Evolutionary conservation across 345 rosid genomes (phyloP).

Genomic region (Pugionium cornutum): DNA sequence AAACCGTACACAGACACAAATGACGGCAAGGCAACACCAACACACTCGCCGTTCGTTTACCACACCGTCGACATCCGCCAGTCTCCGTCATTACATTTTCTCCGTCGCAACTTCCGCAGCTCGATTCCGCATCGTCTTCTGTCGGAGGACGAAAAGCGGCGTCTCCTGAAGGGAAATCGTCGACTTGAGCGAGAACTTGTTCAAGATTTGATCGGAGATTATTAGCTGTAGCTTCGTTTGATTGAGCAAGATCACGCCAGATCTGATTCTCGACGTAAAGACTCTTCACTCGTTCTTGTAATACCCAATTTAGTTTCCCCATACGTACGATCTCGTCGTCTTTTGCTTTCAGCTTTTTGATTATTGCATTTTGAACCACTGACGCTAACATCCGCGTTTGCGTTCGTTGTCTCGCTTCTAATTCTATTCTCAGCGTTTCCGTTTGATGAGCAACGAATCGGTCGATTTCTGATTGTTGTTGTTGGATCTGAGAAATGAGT

Average conservation of each 20-base stretch:
- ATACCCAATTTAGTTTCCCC: constrained; percentile 62
- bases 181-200: constrained; percentile 64
- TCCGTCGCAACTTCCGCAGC: constrained; percentile 61
- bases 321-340: constrained; percentile 73
- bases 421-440: constrained; percentile 57
- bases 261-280: constrained; percentile 64
- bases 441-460: constrained; percentile 54
- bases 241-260: constrained; percentile 70
- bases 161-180: constrained; percentile 46
- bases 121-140: constrained; percentile 62
- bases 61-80: constrained; percentile 55
- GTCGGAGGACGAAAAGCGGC: constrained; percentile 41
- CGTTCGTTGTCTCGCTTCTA: constrained; percentile 60
- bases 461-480: constrained; percentile 59
- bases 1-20: constrained; percentile 69
- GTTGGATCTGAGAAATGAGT: constrained; percentile 50
- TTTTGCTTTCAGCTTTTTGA: constrained; percentile 54
- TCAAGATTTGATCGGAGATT: constrained; percentile 60
- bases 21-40: constrained; percentile 87
- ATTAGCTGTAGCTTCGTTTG: constrained; percentile 71
- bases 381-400: constrained; percentile 55
- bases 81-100: constrained; percentile 11
- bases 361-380: constrained; percentile 48
- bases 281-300: constrained; percentile 69
- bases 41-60: constrained; percentile 63